Evolutionary conservation across 495 filamentous ascomycete species (phyloP).

Genomic region (Penicillium alfredii): DNA sequence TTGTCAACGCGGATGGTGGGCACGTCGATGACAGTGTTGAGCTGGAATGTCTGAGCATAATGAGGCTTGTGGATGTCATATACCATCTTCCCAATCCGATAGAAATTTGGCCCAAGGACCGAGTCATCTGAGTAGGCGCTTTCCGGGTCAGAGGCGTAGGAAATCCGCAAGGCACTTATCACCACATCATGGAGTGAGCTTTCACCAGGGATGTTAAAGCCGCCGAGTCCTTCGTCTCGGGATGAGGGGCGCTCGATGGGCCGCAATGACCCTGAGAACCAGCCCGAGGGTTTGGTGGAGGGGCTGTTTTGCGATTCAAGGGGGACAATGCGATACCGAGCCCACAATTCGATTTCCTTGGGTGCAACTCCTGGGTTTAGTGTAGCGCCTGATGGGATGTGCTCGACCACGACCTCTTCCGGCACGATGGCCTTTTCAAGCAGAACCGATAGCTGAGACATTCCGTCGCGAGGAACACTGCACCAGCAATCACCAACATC

Average conservation of each 20-base stretch:
- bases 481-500: slow-evolving; percentile 48
- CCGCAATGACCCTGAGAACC: slow-evolving; percentile 1
- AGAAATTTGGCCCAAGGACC: slow-evolving; percentile 30
- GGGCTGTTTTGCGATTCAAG: slow-evolving; percentile 1
- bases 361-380: slow-evolving; percentile 34
- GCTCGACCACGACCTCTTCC: slow-evolving; percentile 44
- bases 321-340: slow-evolving; percentile 21
- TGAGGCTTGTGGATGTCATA: slow-evolving; percentile 34
- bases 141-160: slow-evolving; percentile 23
- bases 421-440: slow-evolving; percentile 36
- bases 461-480: slow-evolving; percentile 28
- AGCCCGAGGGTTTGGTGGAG: slow-evolving; percentile 1
- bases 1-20: slow-evolving; percentile 33
- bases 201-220: slow-evolving; percentile 8
- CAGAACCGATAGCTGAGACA: slow-evolving; percentile 34
- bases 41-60: slow-evolving; percentile 32
- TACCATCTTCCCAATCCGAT: slow-evolving; percentile 39
- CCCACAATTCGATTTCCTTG: slow-evolving; percentile 44
- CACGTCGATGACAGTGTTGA: slow-evolving; percentile 32
- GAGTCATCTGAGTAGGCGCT: slow-evolving; percentile 31
- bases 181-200: slow-evolving; percentile 27
- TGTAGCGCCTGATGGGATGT: slow-evolving; percentile 33
- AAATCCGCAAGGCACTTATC: slow-evolving; percentile 26
- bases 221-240: slow-evolving; percentile 11
- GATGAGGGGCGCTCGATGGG: slow-evolving; percentile 7